phyloP scores from a whole-genome alignment of 2,329 filamentous ascomycete species.

The Fusarium sp. region DNA sequence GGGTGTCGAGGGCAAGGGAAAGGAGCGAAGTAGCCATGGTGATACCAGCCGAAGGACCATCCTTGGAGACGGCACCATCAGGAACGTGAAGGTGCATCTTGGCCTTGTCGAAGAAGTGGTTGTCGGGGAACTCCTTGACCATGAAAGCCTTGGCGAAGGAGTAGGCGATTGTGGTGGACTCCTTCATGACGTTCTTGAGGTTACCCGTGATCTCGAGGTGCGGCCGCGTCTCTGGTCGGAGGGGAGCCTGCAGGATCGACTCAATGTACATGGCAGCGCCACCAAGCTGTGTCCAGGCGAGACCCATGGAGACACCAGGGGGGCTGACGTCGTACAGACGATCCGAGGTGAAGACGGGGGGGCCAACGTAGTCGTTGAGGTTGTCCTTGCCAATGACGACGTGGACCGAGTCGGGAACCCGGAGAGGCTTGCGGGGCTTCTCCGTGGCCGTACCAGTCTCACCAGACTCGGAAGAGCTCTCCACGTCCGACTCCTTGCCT shows the following conservation, averaged over 20 bases:
- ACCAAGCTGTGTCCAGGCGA: slow-evolving; percentile 98
- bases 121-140: slow-evolving; percentile 86
- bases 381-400: slow-evolving; percentile 89
- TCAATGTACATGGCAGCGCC: slow-evolving; percentile 97
- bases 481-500: slow-evolving; percentile 43
- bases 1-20: slow-evolving; percentile 82
- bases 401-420: slow-evolving; percentile 88
- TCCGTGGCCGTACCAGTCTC: slow-evolving; percentile 63
- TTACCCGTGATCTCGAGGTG: slow-evolving; percentile 94
- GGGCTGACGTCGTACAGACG: slow-evolving; percentile 94
- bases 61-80: slow-evolving; percentile 95
- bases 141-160: slow-evolving; percentile 93
- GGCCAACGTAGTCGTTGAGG: slow-evolving; percentile 95
- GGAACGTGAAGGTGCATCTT: slow-evolving; percentile 96
- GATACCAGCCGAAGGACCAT: slow-evolving; percentile 92
- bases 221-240: slow-evolving; percentile 79
- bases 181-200: slow-evolving; percentile 97
- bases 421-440: slow-evolving; percentile 78
- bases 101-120: slow-evolving; percentile 96
- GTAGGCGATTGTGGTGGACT: slow-evolving; percentile 94
- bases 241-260: slow-evolving; percentile 88
- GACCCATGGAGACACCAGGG: slow-evolving; percentile 94
- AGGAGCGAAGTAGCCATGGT: slow-evolving; percentile 97
- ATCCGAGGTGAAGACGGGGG: slow-evolving; percentile 95
- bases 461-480: slow-evolving; percentile 46